These are phyloP conservation scores for Pyrenula massariospora DNA, from an alignment of 495 filamentous ascomycete genomes.

Conservation along the genomic window DNA sequence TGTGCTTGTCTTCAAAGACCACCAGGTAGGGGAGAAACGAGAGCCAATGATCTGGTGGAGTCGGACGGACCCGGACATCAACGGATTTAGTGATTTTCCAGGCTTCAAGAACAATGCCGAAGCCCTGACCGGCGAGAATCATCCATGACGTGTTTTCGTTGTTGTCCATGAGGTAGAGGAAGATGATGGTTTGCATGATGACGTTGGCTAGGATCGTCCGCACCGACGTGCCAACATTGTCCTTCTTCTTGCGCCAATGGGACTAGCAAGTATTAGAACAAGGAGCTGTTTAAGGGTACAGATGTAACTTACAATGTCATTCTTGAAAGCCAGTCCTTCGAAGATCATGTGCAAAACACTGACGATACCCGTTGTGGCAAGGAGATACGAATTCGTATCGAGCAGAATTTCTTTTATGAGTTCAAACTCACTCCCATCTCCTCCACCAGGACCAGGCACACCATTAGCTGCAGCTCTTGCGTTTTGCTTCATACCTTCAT, in stretches of 20 bases:
- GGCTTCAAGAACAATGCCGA: constrained; percentile 87
- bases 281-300: neutral
- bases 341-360: constrained; percentile 88
- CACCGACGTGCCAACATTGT: constrained; percentile 89
- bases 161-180: constrained; percentile 97
- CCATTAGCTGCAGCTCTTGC: constrained; percentile 59
- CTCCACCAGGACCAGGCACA: constrained; percentile 47
- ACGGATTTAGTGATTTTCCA: constrained; percentile 99
- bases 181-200: constrained; percentile 93
- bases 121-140: constrained; percentile 87
- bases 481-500: constrained; percentile 74
- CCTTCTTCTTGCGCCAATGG: constrained; percentile 99
- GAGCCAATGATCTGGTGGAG: constrained; percentile 48
- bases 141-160: constrained; percentile 97
- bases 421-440: constrained; percentile 79
- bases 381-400: constrained; percentile 86
- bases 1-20: constrained; percentile 92
- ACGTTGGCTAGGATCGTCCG: constrained; percentile 95
- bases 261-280: constrained; percentile 24
- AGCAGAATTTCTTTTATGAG: constrained; percentile 89
- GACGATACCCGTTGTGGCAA: constrained; percentile 73
- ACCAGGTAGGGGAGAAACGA: constrained; percentile 73
- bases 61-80: constrained; percentile 69
- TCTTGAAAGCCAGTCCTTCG: constrained; percentile 93
- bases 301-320: constrained; percentile 59